These are phyloP conservation scores for Helianthus tuberosus DNA, from an alignment of 129 eudicot genomes.

Conservation along the genomic window DNA sequence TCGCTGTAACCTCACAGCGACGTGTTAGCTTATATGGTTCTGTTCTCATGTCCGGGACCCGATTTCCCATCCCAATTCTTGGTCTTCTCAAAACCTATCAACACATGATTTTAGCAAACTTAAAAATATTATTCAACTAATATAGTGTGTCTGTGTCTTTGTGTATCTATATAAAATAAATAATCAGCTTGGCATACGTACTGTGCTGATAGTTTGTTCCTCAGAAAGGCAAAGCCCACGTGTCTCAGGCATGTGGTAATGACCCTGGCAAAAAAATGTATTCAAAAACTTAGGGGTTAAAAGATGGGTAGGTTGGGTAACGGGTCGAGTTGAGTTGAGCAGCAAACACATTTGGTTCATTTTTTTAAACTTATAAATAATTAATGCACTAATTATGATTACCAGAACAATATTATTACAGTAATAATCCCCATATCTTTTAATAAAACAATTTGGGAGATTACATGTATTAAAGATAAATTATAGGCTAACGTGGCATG, in stretches of 20 bases:
- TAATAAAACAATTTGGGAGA: background rate
- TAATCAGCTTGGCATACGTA: slow-evolving; percentile 35
- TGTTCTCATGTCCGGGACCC: slow-evolving; percentile 60
- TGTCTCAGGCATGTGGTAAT: slow-evolving; percentile 87
- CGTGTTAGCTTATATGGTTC: slow-evolving; percentile 82
- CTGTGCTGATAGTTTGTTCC: slow-evolving; percentile 86
- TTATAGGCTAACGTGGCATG: background rate
- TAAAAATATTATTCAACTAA: background rate
- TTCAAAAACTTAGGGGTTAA: slow-evolving; percentile 2
- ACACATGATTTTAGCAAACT: background rate
- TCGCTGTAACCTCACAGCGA: slow-evolving; percentile 92
- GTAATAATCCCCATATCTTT: background rate
- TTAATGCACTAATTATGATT: background rate
- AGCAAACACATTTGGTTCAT: background rate
- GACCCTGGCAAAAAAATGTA: slow-evolving; percentile 54
- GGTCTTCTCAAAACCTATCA: slow-evolving; percentile 68
- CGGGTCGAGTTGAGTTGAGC: background rate
- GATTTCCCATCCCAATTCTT: slow-evolving; percentile 56
- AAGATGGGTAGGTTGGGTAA: background rate
- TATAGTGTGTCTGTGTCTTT: background rate
- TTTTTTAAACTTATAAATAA: background rate
- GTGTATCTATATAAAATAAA: background rate
- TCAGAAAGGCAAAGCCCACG: slow-evolving; percentile 86
- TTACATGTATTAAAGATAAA: background rate
- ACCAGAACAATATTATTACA: background rate